These are phyloP conservation scores for Apiospora koreana DNA, from an alignment of 2,329 filamentous ascomycete species.

Conservation along the genomic window DNA sequence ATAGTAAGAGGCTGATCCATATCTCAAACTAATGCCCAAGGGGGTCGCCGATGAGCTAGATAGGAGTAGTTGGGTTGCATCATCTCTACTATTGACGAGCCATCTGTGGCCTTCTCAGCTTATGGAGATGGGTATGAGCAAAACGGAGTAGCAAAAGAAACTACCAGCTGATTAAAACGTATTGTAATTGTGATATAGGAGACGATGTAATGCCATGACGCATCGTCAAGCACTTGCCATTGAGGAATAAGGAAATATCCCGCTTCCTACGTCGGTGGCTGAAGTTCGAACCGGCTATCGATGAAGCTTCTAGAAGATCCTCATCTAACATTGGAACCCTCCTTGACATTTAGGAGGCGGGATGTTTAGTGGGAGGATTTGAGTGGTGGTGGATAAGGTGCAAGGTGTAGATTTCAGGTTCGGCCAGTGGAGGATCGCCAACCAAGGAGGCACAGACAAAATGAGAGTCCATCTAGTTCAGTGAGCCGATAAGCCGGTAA, in stretches of 20 bases:
- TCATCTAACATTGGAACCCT: neutral
- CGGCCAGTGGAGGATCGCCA: neutral
- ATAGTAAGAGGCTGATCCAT: neutral
- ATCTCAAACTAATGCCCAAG: neutral
- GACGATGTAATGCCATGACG: neutral
- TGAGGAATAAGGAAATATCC: no score
- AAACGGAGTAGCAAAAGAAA: no score
- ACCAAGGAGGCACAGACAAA: neutral
- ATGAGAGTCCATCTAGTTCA: neutral
- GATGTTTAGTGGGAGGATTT: neutral
- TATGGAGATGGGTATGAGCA: neutral
- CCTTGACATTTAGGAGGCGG: neutral
- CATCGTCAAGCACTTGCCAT: neutral
- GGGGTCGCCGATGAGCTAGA: neutral
- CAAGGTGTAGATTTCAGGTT: neutral
- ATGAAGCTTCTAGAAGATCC: conserved; percentile 1
- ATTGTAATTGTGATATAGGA: neutral
- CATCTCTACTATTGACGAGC: neutral
- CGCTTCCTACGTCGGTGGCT: neutral
- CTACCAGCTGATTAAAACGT: neutral
- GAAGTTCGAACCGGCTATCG: neutral
- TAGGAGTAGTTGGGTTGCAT: neutral
- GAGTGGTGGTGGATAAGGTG: neutral
- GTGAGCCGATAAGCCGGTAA: neutral
- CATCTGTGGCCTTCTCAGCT: neutral